Conservation (phyloP, 140 eudicot genomes). For the Erigeron philadelphicus region DNA sequence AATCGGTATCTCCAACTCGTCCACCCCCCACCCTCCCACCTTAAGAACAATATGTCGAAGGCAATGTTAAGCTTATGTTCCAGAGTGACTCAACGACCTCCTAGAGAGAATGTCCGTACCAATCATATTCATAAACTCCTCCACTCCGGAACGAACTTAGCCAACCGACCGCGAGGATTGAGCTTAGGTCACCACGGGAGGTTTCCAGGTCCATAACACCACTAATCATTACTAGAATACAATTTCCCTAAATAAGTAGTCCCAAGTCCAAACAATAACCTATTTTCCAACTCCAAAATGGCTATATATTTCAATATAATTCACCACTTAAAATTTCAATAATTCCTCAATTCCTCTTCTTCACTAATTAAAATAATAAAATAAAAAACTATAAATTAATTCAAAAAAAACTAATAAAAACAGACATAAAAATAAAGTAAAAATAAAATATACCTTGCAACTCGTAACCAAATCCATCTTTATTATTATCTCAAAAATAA, state of each 20-base stretch:
- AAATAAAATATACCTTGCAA: conserved; percentile 55
- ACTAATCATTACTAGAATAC: not conserved
- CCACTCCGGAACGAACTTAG: too few species aligned
- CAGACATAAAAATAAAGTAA: not conserved
- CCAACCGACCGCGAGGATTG: too few species aligned
- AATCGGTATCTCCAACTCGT: too few species aligned
- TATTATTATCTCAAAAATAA: conserved; percentile 7
- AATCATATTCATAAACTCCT: too few species aligned
- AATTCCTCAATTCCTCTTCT: not conserved
- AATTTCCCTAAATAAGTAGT: not conserved
- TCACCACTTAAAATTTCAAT: conserved; percentile 15
- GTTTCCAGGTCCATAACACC: too few species aligned
- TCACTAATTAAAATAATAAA: not conserved
- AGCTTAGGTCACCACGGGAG: too few species aligned
- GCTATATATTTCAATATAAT: not conserved
- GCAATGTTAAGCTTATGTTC: too few species aligned
- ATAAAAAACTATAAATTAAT: not conserved
- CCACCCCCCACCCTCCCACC: too few species aligned
- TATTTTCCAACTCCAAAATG: not conserved
- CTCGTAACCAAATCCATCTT: conserved; percentile 75
- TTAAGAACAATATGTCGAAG: too few species aligned
- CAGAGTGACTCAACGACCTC: too few species aligned
- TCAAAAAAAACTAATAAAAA: not conserved
- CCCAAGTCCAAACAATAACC: not conserved
- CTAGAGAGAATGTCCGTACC: too few species aligned